These are phyloP conservation scores for Apiospora saccharicola DNA, from an alignment of 2,329 filamentous ascomycete species.

Conservation along the genomic window DNA sequence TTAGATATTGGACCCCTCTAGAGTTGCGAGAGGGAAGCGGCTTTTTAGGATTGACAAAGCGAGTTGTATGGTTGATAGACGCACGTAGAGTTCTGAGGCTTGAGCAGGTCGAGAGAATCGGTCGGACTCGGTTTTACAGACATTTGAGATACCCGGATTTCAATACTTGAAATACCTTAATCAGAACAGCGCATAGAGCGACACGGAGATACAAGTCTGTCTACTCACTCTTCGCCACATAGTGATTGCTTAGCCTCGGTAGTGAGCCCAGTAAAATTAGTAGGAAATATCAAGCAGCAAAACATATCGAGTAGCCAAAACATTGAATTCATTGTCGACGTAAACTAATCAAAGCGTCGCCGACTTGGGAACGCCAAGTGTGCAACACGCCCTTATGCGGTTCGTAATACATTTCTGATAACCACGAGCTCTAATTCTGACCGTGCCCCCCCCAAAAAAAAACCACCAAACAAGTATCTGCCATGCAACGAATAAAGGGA, in stretches of 20 bases:
- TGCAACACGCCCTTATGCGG: not conserved
- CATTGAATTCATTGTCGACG: not conserved
- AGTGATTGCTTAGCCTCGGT: not conserved
- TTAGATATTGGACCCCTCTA: not conserved
- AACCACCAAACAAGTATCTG: not conserved
- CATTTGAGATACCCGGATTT: constrained; percentile 19
- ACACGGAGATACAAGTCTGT: not conserved
- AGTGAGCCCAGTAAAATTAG: not conserved
- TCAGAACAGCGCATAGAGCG: not conserved
- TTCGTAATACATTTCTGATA: not conserved
- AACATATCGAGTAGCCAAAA: not conserved
- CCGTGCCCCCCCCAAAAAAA: not conserved
- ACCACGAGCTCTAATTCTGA: not conserved
- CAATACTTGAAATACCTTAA: not conserved
- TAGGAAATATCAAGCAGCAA: not conserved
- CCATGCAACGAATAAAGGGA: not conserved
- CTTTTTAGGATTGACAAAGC: constrained; percentile 21
- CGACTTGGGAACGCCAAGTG: not conserved
- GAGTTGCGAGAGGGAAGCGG: constrained; percentile 21
- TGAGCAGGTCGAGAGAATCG: not conserved
- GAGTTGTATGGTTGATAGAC: not conserved
- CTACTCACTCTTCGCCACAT: not conserved
- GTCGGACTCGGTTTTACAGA: constrained; percentile 2
- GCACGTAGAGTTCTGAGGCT: not conserved
- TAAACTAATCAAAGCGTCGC: not conserved